Conservation (phyloP, 345 rosid species). For the Brassica incana region DNA sequence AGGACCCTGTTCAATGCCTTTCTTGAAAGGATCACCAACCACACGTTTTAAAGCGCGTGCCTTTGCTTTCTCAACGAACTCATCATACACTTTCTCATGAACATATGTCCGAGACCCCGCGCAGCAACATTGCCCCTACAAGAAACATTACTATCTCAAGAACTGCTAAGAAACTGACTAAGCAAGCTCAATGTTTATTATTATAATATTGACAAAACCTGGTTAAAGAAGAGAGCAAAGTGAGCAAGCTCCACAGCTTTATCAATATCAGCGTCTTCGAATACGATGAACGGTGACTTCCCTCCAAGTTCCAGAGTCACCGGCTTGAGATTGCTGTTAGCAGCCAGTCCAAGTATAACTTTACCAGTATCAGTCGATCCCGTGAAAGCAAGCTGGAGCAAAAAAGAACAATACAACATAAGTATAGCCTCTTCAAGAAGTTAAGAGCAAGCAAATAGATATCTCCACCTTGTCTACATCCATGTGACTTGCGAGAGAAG, state of each 20-base stretch:
- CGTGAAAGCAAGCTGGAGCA: constrained; percentile 80
- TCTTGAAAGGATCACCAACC: constrained; percentile 93
- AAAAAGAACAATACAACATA: background rate
- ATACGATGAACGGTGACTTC: constrained; percentile 89
- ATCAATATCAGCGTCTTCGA: constrained; percentile 86
- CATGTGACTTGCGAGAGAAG: constrained; percentile 84
- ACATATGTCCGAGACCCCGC: constrained; percentile 96
- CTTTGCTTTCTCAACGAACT: constrained; percentile 83
- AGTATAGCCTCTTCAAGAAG: background rate
- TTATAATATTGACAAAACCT: constrained; percentile 46
- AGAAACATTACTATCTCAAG: background rate
- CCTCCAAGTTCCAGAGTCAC: constrained; percentile 97
- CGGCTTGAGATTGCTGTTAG: constrained; percentile 92
- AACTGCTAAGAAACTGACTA: background rate
- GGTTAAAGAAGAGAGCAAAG: constrained; percentile 90
- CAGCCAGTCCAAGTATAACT: constrained; percentile 69
- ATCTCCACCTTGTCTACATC: constrained; percentile 87
- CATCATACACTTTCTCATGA: constrained; percentile 80
- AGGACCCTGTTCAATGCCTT: constrained; percentile 92
- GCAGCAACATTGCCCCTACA: constrained; percentile 97
- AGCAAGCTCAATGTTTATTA: background rate
- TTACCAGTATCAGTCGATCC: constrained; percentile 86
- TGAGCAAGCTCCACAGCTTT: constrained; percentile 93
- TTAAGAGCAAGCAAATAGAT: background rate
- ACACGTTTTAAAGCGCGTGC: constrained; percentile 73